Evolutionary conservation across 2,329 filamentous ascomycete species (phyloP).

Genomic region (Aureobasidium pullulans): DNA sequence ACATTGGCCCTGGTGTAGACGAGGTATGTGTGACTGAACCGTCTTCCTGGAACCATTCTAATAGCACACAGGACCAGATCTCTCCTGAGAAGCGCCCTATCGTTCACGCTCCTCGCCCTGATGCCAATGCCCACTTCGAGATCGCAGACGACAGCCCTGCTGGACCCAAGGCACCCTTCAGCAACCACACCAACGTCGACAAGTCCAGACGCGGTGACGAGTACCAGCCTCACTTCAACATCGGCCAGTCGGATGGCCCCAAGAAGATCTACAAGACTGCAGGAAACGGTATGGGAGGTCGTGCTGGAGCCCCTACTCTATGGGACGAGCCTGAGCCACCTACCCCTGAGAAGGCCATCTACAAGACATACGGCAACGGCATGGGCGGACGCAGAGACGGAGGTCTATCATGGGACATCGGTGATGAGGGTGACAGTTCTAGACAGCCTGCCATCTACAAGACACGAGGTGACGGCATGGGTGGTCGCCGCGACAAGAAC

Average conservation of each 20-base stretch:
- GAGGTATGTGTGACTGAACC: constrained; percentile 32
- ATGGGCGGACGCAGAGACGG: constrained; percentile 46
- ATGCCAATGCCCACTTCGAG: constrained; percentile 77
- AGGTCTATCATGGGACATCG: constrained; percentile 10
- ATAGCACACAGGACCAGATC: constrained; percentile 42
- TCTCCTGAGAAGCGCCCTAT: constrained; percentile 54
- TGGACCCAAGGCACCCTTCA: constrained; percentile 30
- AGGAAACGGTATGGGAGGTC: constrained; percentile 55
- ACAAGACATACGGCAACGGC: constrained; percentile 39
- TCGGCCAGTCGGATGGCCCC: constrained; percentile 52
- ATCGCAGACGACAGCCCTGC: constrained; percentile 65
- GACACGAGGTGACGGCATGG: constrained; percentile 50
- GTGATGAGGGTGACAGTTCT: constrained; percentile 19
- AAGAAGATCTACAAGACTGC: constrained; percentile 32
- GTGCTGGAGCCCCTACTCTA: constrained; percentile 44
- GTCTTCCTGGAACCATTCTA: constrained; percentile 14
- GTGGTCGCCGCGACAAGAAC: constrained; percentile 23
- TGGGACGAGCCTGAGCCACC: constrained; percentile 43
- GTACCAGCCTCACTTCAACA: constrained; percentile 69
- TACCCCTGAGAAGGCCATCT: constrained; percentile 21
- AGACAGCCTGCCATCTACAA: constrained; percentile 26
- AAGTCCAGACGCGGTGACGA: constrained; percentile 65
- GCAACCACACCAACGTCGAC: constrained; percentile 36
- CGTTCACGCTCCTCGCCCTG: constrained; percentile 63
- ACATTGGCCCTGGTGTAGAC: constrained; percentile 69